Conservation (phyloP, 495 filamentous ascomycete genomes). For the Xylaria flabelliformis region DNA sequence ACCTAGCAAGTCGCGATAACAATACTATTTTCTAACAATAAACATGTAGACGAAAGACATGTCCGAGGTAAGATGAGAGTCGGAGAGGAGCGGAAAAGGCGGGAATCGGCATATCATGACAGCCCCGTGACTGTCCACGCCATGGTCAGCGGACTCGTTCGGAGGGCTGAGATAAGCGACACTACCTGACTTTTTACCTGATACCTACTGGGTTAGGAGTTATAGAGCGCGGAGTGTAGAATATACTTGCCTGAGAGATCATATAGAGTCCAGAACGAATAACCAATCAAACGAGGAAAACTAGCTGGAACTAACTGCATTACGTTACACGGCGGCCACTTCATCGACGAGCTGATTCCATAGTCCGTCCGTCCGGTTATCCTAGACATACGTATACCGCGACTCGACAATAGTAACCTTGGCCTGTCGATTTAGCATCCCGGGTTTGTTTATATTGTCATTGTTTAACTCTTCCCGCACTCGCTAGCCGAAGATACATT, state of each 20-base stretch:
- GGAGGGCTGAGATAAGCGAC: slow-evolving; percentile 6
- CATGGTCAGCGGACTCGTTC: not conserved
- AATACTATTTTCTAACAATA: not conserved
- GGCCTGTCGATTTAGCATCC: not conserved
- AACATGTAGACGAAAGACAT: not conserved
- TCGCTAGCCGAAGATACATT: not conserved
- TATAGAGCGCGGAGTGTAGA: not conserved
- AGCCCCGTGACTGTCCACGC: not conserved
- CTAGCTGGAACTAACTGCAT: not conserved
- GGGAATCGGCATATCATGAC: not conserved
- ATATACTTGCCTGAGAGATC: not conserved
- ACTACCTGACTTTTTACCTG: not conserved
- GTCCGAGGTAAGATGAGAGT: not conserved
- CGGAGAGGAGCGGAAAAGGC: not conserved
- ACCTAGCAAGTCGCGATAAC: not conserved
- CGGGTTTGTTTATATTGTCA: not conserved
- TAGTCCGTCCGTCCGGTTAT: not conserved
- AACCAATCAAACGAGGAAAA: not conserved
- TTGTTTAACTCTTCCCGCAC: not conserved
- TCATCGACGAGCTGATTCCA: not conserved
- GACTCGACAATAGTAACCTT: not conserved
- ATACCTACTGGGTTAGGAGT: not conserved
- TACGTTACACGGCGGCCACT: not conserved
- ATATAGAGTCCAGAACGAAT: not conserved
- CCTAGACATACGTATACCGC: not conserved